Base-by-base conservation (phyloP, 805 yeast species). In the Yarrowia divulgata region DNA sequence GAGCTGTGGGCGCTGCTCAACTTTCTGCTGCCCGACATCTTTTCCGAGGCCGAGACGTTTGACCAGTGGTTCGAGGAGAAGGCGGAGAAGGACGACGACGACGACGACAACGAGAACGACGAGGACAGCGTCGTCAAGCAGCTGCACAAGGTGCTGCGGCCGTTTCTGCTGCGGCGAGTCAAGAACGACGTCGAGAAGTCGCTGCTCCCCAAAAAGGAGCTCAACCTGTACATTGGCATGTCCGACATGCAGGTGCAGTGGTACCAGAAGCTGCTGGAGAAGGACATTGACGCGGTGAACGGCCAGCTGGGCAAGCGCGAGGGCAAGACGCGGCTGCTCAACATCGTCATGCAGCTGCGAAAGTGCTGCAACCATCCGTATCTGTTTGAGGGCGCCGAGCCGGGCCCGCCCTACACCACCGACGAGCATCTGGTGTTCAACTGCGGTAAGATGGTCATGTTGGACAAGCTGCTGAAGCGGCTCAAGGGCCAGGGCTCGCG, bases 341-440 rank as follows among this genome's bases (percentile, higher is more conserved):
- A 94, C 76, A 94, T 94, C 74, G 98, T 94, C 14, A 94, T 94
- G 98, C 98, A 94, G 79, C 82, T 94, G 72, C 85, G 98, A 75
- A 94, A 94, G 78, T 94, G 98, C 78, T 94, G 98, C 78, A 94
- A 95, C 77, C 99, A 95, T 79, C 98, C 98, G 0, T 94, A 95
- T 78, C 81, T 94, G 68, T 95, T 95, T 75, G 98, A 94, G 77
- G 98, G 99, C n/a, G 99, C 98, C 1, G 98, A 93, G 78, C 98
- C 98, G 0, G 98, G 98, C 10, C 98, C 98, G 0, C 98, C 98
- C 0, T 94, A 84, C 75, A 94, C 98, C 1, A 94, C 97, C 0
- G 98, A 93, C 78, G 98, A 93, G 78, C 98, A 94, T 79, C 83
- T 94, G 72, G 88, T 93, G n/a, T 88, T 74, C 81, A 94, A 94